A percentile compares a stretch with the other conserved stretches of the same genome.
Evolutionary conservation across 2,329 filamentous ascomycete genomes (phyloP).

Genomic region (Gaeumannomyces sp.): DNA sequence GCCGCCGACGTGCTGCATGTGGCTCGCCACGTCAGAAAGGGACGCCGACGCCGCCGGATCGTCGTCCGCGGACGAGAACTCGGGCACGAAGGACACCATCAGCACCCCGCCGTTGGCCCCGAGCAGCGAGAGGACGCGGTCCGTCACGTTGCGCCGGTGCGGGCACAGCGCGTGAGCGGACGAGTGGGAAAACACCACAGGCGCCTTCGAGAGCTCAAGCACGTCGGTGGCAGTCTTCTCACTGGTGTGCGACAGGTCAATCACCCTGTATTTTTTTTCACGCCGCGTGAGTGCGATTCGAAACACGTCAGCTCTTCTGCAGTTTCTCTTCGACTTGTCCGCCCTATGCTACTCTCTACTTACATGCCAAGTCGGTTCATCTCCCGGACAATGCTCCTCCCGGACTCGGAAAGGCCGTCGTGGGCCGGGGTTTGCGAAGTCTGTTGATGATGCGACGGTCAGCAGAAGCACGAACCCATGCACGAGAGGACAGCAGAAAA

Average conservation of each 20-base stretch:
- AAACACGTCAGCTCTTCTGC: neutral
- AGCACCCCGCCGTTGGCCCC: constrained; percentile 31
- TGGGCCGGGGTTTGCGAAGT: constrained; percentile 14
- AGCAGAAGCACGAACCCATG: neutral
- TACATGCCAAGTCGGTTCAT: constrained; percentile 28
- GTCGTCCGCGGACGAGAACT: constrained; percentile 22
- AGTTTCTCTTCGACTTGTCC: neutral
- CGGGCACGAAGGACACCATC: constrained; percentile 31
- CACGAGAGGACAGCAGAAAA: too few species aligned
- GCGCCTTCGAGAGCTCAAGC: constrained; percentile 20
- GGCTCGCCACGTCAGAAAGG: constrained; percentile 68
- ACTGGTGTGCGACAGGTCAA: constrained; percentile 26
- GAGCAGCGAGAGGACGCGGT: constrained; percentile 29
- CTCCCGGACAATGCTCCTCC: constrained; percentile 16
- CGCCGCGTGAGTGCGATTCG: neutral
- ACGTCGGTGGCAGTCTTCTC: constrained; percentile 20
- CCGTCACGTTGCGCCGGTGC: constrained; percentile 32
- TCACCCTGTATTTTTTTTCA: too few species aligned
- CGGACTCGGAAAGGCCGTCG: constrained; percentile 7
- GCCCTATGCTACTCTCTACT: constrained; percentile 1
- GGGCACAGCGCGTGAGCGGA: constrained; percentile 12
- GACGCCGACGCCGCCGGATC: constrained; percentile 66
- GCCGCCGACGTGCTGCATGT: constrained; percentile 76
- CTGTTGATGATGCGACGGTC: constrained; percentile 13
- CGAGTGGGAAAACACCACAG: constrained; percentile 28